Base-by-base conservation (phyloP, 257 asterid genomes). In the Leptodermis oblonga region DNA sequence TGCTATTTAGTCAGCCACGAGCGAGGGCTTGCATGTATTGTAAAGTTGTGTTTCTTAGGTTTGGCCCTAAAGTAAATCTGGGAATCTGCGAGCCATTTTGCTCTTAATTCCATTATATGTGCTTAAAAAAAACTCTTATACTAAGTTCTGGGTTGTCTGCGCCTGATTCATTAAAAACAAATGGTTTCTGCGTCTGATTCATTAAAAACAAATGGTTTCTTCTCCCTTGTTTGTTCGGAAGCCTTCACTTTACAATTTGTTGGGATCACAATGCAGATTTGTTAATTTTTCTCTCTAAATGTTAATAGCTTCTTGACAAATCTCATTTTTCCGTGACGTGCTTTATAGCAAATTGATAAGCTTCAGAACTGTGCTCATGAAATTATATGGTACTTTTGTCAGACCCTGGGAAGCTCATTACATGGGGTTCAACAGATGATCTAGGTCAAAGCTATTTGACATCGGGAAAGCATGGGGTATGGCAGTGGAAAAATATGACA, bases 391-490 rank as follows among this genome's bases (percentile, higher is more conserved):
- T 34, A 51, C 67, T 78, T 65, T 77, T 72, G 55, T 30, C 83
- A 94, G 99, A 89, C 60, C 69, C 86, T 49, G 98, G 98, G 78
- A 94, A 89, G 84, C 92, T 91, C 66, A 91, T 94, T 80, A 91
- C 99, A 30, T 94, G 99, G 98, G 99, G 99, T 49, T 91, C 99
- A 9, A 80, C 95, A 0, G 98, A 89, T 83, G 97, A 88, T 82
- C 76, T 94, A 72, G 99, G 99, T 48, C 96, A 87, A 80, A 89
- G 96, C 91, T 89, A 94, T 65, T 83, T 91, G 81, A 85, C 98
- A 68, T 83, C 98, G 25, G 98, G 99, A 87, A 91, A 85, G 67
- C 99, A 94, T 77, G 97, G 99, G 95, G 99, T 94, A 89, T 37
- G 77, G 37, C 36, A n/a, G 17, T 56, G 31, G 33, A 23, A 39